Evolutionary conservation across 192 early-diverging fungal genomes (phyloP).

Genomic region (Dissophora ornata): DNA sequence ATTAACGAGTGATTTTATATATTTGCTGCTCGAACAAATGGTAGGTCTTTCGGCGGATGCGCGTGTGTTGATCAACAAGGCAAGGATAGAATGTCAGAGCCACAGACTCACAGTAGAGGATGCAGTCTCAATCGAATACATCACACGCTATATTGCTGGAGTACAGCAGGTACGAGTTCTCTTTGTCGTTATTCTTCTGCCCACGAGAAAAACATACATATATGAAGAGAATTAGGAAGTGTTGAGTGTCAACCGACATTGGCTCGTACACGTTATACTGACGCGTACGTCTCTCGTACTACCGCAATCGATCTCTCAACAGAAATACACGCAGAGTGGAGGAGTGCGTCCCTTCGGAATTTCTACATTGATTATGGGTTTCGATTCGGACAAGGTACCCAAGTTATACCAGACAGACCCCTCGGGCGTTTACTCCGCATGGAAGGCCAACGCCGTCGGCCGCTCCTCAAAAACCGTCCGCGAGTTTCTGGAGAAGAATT

Average conservation of each 20-base stretch:
- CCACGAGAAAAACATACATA: too few species aligned
- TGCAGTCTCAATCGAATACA: constrained; percentile 96
- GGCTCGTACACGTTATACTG: too few species aligned
- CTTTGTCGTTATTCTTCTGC: too few species aligned
- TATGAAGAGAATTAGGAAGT: too few species aligned
- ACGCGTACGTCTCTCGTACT: background rate
- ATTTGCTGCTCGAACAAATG: background rate
- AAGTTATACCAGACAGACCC: constrained; percentile 98
- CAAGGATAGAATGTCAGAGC: constrained; percentile 96
- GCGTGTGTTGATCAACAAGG: constrained; percentile 95
- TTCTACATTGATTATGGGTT: constrained; percentile 95
- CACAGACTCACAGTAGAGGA: constrained; percentile 98
- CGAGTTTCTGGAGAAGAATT: constrained; percentile 99
- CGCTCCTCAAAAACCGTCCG: constrained; percentile 96
- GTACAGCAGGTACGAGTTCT: constrained; percentile 86
- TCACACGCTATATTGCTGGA: constrained; percentile 95
- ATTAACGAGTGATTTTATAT: constrained; percentile 5
- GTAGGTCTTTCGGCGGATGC: constrained; percentile 94
- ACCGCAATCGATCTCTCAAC: background rate
- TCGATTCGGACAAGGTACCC: constrained; percentile 89
- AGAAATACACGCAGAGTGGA: constrained; percentile 99
- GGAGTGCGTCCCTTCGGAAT: constrained; percentile 99
- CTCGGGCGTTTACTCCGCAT: constrained; percentile 98
- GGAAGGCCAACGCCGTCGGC: constrained; percentile 99
- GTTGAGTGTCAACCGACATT: too few species aligned